These are phyloP conservation scores for Populus davidiana DNA, from an alignment of 345 rosid species.

Conservation along the genomic window DNA sequence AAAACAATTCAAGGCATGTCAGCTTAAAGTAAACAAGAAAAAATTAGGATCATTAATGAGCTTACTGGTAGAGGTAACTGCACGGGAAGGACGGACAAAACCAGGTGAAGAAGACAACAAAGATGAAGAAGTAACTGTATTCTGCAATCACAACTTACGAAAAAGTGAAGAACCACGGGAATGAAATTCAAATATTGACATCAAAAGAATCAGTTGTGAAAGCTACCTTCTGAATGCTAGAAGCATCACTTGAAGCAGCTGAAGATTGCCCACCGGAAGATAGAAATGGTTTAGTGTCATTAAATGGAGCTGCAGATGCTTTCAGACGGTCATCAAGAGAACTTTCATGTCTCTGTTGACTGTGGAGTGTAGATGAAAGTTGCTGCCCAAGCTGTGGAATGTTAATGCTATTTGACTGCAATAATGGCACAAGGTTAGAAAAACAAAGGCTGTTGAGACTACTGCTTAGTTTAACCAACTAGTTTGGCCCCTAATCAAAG, in stretches of 20 bases:
- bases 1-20: background rate
- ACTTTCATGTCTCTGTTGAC: conserved; percentile 58
- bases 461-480: background rate
- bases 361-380: conserved; percentile 44
- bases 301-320: conserved; percentile 31
- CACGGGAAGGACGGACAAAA: conserved; percentile 63
- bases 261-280: conserved; percentile 43
- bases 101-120: conserved; percentile 55
- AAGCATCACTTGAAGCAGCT: conserved; percentile 42
- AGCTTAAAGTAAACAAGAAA: background rate
- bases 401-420: conserved; percentile 49
- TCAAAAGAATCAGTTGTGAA: background rate
- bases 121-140: conserved; percentile 36
- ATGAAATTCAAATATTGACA: background rate
- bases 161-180: background rate
- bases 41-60: background rate
- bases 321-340: conserved; percentile 59
- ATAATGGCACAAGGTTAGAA: conserved; percentile 6
- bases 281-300: conserved; percentile 43
- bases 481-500: background rate
- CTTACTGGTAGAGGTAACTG: conserved; percentile 73
- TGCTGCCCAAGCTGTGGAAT: conserved; percentile 44
- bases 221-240: conserved; percentile 57
- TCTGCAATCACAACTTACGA: conserved; percentile 36
- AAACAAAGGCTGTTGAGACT: background rate